A percentile compares a stretch with the other conserved stretches of the same genome.
Evolutionary conservation across 345 rosid species (phyloP).

Genomic region (Aethionema arabicum): DNA sequence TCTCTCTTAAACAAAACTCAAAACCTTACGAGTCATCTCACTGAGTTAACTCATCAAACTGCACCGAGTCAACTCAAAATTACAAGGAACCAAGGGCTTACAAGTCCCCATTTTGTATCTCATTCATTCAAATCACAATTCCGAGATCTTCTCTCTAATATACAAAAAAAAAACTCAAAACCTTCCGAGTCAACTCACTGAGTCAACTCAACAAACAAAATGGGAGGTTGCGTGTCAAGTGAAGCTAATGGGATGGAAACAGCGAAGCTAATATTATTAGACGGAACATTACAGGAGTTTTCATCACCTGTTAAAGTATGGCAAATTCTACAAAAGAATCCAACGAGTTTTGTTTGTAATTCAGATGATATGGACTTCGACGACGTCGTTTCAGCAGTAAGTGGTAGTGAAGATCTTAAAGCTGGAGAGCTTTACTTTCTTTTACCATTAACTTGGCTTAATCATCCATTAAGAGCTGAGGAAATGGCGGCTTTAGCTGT

Average conservation of each 20-base stretch:
- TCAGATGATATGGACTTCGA: constrained; percentile 96
- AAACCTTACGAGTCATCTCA: constrained; percentile 21
- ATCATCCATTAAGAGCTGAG: constrained; percentile 64
- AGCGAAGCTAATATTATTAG: constrained; percentile 72
- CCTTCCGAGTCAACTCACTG: constrained; percentile 18
- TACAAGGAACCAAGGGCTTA: too few relatives aligned
- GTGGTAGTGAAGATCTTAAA: constrained; percentile 67
- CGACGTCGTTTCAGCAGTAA: constrained; percentile 59
- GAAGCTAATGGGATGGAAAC: constrained; percentile 66
- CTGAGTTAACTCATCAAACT: neutral
- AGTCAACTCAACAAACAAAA: constrained; percentile 22
- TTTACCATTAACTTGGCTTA: constrained; percentile 61
- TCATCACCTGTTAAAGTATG: constrained; percentile 78
- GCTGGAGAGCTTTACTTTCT: constrained; percentile 88
- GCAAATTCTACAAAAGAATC: constrained; percentile 57
- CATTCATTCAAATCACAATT: constrained; percentile 24
- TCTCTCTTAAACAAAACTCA: constrained; percentile 12
- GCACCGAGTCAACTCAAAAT: too few relatives aligned
- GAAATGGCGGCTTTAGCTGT: constrained; percentile 99
- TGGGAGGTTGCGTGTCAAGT: constrained; percentile 90
- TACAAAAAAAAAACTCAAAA: constrained; percentile 7
- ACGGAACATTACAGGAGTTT: constrained; percentile 77
- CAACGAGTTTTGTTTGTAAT: constrained; percentile 74
- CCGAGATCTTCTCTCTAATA: constrained; percentile 28
- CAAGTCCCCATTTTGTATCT: constrained; percentile 23